Base-by-base conservation (phyloP, 768 basidiomycete genomes). In the Leccinum disarticulatum region DNA sequence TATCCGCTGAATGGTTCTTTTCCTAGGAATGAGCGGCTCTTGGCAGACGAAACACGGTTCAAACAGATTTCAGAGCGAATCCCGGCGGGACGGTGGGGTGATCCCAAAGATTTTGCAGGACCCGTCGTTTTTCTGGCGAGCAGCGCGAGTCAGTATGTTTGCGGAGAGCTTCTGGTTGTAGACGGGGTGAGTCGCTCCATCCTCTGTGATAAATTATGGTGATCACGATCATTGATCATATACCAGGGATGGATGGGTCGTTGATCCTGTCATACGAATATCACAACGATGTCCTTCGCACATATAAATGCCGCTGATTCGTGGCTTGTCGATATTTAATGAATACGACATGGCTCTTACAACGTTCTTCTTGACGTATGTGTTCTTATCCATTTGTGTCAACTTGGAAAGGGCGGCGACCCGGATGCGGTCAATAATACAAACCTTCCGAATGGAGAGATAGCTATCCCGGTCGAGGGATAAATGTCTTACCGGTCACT, bases 1-100 rank as follows among this genome's bases (percentile, higher is more conserved):
- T 56, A 56, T 61, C 10, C 43, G 59, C 54, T 69, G 11, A 68
- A 43, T 47, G 28, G 51, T 60, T 51, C 55, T 61, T 51, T 60
- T 61, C 61, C 33, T 72, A 87, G 86, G 86, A 88, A 88, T 74
- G 81, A 83, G 67, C 81, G 80, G 58, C 77, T 88, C 53, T 79
- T 88, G 62, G 77, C 79, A 60, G 84, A 89, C 74, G 82, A 86
- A 33, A 77, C 77, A 38, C 81, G 87, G 49, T 78, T 79, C 54
- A 79, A 80, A 53, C 88, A 89, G 71, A 89, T 89, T 70, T 80
- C 86, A 55, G 88, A 88, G 66, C 79, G 87, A 48, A 88, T 89
- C 55, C 87, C 87, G 22, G 83, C 84, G 5, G 83, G 81, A 25
- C 76, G 88, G 61, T 89, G 88, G 87, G 88, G 86, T 54, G 72